Conservation (phyloP, 1,284 basidiomycete species). For the Apiotrichum sp. region DNA sequence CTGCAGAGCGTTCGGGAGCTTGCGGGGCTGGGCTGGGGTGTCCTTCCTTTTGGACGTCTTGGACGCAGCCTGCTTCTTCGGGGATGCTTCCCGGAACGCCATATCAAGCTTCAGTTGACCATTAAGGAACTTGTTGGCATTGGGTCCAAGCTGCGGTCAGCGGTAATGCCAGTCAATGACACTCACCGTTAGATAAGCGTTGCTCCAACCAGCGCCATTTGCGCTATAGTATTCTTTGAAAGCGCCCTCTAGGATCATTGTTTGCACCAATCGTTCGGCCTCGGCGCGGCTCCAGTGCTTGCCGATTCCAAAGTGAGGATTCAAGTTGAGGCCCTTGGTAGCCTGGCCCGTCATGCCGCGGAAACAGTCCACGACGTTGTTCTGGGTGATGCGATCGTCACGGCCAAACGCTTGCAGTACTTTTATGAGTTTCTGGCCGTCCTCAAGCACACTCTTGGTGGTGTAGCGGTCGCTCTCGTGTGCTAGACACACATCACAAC, state of each 20-base stretch:
- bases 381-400: constrained; percentile 33
- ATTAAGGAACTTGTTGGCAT: background rate
- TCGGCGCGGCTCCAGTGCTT: constrained; percentile 36
- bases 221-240: constrained; percentile 33
- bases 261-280: constrained; percentile 42
- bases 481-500: constrained; percentile 44
- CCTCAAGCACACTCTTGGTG: constrained; percentile 37
- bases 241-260: constrained; percentile 36
- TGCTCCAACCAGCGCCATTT: constrained; percentile 40
- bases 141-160: background rate
- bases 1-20: constrained; percentile 52
- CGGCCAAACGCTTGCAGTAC: constrained; percentile 29
- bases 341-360: constrained; percentile 30
- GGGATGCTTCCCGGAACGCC: background rate
- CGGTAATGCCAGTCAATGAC: background rate
- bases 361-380: constrained; percentile 41
- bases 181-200: constrained; percentile 43
- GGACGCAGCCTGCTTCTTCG: background rate
- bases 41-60: background rate
- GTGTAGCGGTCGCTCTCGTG: constrained; percentile 28
- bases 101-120: background rate
- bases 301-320: constrained; percentile 35
- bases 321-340: constrained; percentile 29
- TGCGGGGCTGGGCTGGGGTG: constrained; percentile 32
- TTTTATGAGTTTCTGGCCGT: constrained; percentile 31